Percentiles rank a stretch among this genome's conserved stretches.
phyloP scores from a whole-genome alignment of 2,329 filamentous ascomycete genomes.

The Diaporthe citri region DNA sequence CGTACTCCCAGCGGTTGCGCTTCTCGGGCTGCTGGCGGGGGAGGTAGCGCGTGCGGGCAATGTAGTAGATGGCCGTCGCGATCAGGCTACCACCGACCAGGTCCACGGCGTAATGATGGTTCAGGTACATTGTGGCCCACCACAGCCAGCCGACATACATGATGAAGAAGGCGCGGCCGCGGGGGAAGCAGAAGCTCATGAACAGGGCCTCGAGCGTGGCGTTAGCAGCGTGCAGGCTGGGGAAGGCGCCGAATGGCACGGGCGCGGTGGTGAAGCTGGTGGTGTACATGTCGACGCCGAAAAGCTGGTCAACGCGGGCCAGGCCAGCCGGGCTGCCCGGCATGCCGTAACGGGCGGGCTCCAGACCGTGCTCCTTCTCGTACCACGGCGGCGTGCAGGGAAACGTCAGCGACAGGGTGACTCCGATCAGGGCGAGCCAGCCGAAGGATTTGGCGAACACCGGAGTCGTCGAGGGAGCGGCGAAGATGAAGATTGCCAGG shows the following conservation, averaged over 20 bases:
- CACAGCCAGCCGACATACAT: constrained; percentile 93
- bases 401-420: constrained; percentile 89
- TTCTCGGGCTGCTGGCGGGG: constrained; percentile 88
- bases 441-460: constrained; percentile 90
- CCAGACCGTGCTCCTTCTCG: constrained; percentile 90
- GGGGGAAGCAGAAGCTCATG: constrained; percentile 92
- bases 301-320: constrained; percentile 88
- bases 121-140: constrained; percentile 99
- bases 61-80: constrained; percentile 84
- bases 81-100: constrained; percentile 86
- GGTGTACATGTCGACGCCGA: constrained; percentile 93
- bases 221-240: constrained; percentile 90
- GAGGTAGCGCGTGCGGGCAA: constrained; percentile 83
- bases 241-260: constrained; percentile 94
- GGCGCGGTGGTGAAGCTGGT: constrained; percentile 91
- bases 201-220: constrained; percentile 92
- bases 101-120: constrained; percentile 96
- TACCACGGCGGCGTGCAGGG: constrained; percentile 98
- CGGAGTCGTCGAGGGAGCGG: constrained; percentile 85
- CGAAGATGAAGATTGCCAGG: constrained; percentile 86
- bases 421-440: constrained; percentile 91
- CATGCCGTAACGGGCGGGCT: constrained; percentile 93
- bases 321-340: constrained; percentile 89
- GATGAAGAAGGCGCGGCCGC: constrained; percentile 82
- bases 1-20: constrained; percentile 92